Evolutionary conservation across 1,284 basidiomycete species (phyloP).

Genomic region (Meripilus lineatus): DNA sequence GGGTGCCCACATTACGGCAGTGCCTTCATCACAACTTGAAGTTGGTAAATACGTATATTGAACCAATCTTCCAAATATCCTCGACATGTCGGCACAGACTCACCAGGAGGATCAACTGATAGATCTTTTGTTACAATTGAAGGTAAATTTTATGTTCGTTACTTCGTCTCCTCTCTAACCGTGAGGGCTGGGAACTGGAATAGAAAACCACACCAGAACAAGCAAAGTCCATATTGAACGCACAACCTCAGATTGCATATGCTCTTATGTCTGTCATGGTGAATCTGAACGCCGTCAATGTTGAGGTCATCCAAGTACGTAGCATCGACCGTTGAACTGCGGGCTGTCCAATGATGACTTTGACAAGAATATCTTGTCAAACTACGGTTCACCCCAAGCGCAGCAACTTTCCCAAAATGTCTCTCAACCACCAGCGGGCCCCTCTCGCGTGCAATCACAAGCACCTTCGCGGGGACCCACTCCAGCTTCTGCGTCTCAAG

Average conservation of each 20-base stretch:
- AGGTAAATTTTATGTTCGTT: slow-evolving; percentile 35
- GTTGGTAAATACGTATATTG: too few species aligned
- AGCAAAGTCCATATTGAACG: slow-evolving; percentile 60
- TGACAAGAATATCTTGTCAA: slow-evolving; percentile 31
- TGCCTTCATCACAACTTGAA: too few species aligned
- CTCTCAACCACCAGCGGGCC: slow-evolving; percentile 22
- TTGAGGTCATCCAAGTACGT: slow-evolving; percentile 65
- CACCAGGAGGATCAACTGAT: slow-evolving; percentile 57
- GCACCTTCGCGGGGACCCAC: slow-evolving; percentile 13
- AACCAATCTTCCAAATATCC: too few species aligned
- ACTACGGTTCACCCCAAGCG: slow-evolving; percentile 23
- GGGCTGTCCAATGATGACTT: not conserved
- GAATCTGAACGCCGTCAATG: slow-evolving; percentile 64
- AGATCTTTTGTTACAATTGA: slow-evolving; percentile 62
- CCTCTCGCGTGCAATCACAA: slow-evolving; percentile 22
- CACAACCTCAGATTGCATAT: slow-evolving; percentile 70
- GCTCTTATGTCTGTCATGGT: slow-evolving; percentile 73
- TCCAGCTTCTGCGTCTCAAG: slow-evolving; percentile 12
- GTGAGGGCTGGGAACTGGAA: not conserved
- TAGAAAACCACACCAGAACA: slow-evolving; percentile 72
- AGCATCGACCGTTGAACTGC: not conserved
- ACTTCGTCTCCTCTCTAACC: not conserved
- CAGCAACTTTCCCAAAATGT: not conserved
- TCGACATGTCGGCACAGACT: too few species aligned
- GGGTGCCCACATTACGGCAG: too few species aligned